phyloP scores from a whole-genome alignment of 768 basidiomycete species.

The Cystofilobasidium macerans region DNA sequence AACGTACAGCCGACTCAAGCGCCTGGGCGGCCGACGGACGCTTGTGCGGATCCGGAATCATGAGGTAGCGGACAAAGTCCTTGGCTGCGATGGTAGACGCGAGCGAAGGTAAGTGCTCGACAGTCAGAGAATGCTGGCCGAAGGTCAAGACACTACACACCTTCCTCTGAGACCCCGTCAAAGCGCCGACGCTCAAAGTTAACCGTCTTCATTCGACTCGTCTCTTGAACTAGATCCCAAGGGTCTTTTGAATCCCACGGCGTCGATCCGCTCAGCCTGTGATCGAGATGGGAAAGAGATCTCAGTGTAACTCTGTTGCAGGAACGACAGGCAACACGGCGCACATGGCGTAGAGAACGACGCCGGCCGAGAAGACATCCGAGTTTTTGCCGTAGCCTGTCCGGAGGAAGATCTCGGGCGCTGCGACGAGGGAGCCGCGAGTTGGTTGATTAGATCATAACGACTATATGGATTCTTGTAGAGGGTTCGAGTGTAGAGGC shows the following conservation, averaged over 20 bases:
- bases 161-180: conserved; percentile 17
- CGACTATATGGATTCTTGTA: no score
- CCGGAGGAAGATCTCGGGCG: conserved; percentile 21
- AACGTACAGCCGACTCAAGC: neutral
- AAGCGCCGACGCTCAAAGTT: conserved; percentile 21
- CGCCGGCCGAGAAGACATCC: conserved; percentile 20
- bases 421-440: neutral
- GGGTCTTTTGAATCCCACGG: conserved; percentile 25
- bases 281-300: no score
- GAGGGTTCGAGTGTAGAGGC: no score
- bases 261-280: conserved; percentile 23
- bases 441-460: no score
- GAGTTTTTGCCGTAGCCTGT: conserved; percentile 24
- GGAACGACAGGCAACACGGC: neutral
- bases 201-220: conserved; percentile 16
- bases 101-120: neutral
- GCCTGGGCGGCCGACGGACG: conserved; percentile 17
- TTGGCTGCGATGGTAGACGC: conserved; percentile 3
- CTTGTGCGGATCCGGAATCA: conserved; percentile 19
- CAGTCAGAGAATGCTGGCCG: neutral
- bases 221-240: conserved; percentile 25
- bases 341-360: conserved; percentile 21
- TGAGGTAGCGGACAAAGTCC: conserved; percentile 17
- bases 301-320: neutral
- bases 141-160: neutral